Conservation (phyloP, 495 filamentous ascomycete genomes). For the Podospora anserina region DNA sequence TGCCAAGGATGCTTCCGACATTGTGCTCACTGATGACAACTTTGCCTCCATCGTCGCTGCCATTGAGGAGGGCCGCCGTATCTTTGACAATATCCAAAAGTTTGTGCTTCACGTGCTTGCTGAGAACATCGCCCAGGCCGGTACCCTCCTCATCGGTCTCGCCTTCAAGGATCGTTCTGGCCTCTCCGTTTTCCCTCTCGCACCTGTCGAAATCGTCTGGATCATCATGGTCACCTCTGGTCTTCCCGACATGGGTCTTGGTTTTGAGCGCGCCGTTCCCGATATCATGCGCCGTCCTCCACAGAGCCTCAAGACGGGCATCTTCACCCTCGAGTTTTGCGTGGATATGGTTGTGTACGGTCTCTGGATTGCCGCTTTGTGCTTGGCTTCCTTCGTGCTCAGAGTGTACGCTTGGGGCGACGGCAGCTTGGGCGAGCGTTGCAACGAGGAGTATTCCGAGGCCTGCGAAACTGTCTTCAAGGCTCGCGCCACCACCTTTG, state of each 20-base stretch:
- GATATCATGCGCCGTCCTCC: conserved; percentile 72
- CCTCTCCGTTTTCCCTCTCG: conserved; percentile 70
- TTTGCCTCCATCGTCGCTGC: conserved; percentile 74
- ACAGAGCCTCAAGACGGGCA: conserved; percentile 59
- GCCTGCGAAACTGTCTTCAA: conserved; percentile 65
- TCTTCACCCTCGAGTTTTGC: conserved; percentile 67
- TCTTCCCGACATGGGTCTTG: conserved; percentile 71
- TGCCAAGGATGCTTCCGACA: conserved; percentile 80
- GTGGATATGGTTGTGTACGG: conserved; percentile 73
- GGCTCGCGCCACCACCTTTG: conserved; percentile 73
- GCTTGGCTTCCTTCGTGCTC: conserved; percentile 42
- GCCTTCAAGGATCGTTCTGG: conserved; percentile 63
- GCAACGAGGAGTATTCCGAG: conserved; percentile 56
- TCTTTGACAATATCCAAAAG: conserved; percentile 82
- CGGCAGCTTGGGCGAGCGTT: conserved; percentile 64
- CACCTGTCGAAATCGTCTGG: conserved; percentile 73
- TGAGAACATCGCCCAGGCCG: conserved; percentile 73
- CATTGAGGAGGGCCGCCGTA: conserved; percentile 67
- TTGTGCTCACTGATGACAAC: conserved; percentile 85
- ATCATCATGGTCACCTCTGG: conserved; percentile 75
- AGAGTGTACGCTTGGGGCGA: conserved; percentile 63
- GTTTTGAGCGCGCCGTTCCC: conserved; percentile 64
- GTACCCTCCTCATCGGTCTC: conserved; percentile 65
- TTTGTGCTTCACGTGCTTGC: conserved; percentile 72
- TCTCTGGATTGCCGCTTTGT: conserved; percentile 61